Base-by-base conservation (phyloP, 2,329 filamentous ascomycete species). In the Ploettnerulaceae sp. region DNA sequence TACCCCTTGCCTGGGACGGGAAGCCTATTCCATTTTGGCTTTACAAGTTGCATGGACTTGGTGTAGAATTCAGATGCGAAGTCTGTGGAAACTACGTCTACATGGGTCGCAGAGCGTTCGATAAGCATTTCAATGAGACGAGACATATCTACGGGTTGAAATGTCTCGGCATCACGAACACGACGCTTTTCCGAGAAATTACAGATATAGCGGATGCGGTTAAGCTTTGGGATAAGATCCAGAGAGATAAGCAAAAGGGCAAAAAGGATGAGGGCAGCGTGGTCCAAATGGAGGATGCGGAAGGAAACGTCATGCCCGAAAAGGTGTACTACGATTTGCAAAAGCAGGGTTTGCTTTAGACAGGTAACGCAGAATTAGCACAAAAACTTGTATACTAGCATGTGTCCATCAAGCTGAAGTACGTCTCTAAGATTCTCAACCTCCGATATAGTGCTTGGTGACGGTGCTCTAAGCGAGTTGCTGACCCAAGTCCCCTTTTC, bases 1-100 rank as follows among this genome's bases (percentile, higher is more conserved):
- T 98, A 2, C 93, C 93, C 0, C 76, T 98, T 6, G 91, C 89
- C 2, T 98, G 94, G 94, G 93, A 98, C 57, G 93, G 94, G 58
- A 98, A 98, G 64, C 93, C 94, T 0, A 98, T 98, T 59, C 93
- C 94, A 0, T 98, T 93, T 72, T 98, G 93, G 93, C 77, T 98
- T 12, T 98, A 97, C 74, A 93, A 96, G 58, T 76, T 98, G 12
- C 93, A 98, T 63, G 93, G 93, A 1, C 72, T 98, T 20, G 93
- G 93, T 7, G 89, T 95, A 9, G 93, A 98, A 60, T 95, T 96
- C 57, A 77, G 86, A 0, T 98, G 93, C 71, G 91, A 98, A 65
- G 88, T 98, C 47, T 98, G 93, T 63, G 93, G 93, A 46, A 97
- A 97, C 67, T 96, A 89, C 62, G 89, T 96, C n/a, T 97, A 97